Evolutionary conservation across 768 basidiomycete species (phyloP).

Genomic region (Collybia sp.): DNA sequence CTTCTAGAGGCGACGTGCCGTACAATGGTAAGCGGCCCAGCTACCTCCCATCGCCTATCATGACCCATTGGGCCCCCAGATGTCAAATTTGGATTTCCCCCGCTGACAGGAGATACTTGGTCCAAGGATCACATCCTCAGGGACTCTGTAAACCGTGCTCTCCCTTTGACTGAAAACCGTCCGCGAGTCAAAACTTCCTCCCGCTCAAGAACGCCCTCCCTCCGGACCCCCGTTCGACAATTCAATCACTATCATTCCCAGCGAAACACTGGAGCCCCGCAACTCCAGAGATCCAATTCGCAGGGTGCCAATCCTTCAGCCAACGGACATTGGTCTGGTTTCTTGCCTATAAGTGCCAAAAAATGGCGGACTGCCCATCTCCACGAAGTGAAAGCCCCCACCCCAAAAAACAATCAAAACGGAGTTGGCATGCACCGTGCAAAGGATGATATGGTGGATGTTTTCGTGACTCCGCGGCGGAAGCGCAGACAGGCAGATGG

Average conservation of each 20-base stretch:
- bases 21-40: constrained; percentile 4
- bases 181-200: constrained; percentile 5
- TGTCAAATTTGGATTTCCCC: constrained; percentile 10
- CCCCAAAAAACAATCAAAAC: not conserved
- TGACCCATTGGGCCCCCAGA: constrained; percentile 2
- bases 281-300: constrained; percentile 42
- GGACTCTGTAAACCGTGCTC: constrained; percentile 1
- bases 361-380: constrained; percentile 62
- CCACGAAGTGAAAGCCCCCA: constrained; percentile 45
- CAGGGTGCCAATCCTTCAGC: constrained; percentile 21
- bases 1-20: constrained; percentile 23
- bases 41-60: not conserved
- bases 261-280: constrained; percentile 16
- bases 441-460: not conserved
- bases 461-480: not conserved
- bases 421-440: not conserved
- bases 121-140: constrained; percentile 1
- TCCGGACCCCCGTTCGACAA: constrained; percentile 14
- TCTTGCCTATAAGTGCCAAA: constrained; percentile 40
- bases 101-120: not conserved
- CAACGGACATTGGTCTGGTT: constrained; percentile 3
- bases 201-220: constrained; percentile 24
- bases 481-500: not conserved
- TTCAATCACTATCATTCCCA: constrained; percentile 10
- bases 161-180: not conserved